Percentiles rank a stretch among this genome's conserved stretches.
phyloP scores from a whole-genome alignment of 2,329 filamentous ascomycete genomes.

The Pseudogymnoascus sp. region DNA sequence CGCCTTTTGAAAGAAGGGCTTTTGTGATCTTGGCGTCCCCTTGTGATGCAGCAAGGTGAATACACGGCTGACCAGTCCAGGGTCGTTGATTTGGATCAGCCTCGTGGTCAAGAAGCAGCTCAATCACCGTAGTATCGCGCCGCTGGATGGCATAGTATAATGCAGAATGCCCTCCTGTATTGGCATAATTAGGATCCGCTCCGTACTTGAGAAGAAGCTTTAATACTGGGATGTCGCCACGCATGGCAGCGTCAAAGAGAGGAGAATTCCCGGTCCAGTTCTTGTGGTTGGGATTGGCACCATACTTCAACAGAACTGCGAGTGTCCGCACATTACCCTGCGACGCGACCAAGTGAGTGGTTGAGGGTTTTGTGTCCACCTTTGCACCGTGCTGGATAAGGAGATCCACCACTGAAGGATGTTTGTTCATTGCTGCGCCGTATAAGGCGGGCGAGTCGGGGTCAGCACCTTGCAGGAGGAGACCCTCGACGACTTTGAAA shows the following conservation, averaged over 20 bases:
- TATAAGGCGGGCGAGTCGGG: conserved; percentile 15
- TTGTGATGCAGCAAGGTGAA: not conserved
- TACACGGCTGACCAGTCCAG: not conserved
- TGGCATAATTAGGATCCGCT: conserved; percentile 6
- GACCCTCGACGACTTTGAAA: conserved; percentile 9
- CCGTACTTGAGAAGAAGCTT: conserved; percentile 13
- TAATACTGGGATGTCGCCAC: conserved; percentile 13
- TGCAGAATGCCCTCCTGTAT: conserved; percentile 9
- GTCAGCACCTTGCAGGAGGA: not conserved
- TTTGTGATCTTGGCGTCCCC: not conserved
- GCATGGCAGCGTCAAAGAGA: conserved; percentile 11
- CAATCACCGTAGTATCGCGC: conserved; percentile 11
- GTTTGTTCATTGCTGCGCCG: conserved; percentile 9
- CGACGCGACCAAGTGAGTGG: conserved; percentile 11
- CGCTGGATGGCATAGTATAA: conserved; percentile 13
- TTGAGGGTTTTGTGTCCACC: conserved; percentile 12
- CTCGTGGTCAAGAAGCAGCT: conserved; percentile 13
- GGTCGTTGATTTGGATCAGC: conserved; percentile 11
- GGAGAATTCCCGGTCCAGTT: not conserved
- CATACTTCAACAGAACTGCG: not conserved
- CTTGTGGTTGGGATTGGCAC: not conserved
- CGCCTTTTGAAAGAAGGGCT: not conserved
- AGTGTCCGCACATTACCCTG: conserved; percentile 12
- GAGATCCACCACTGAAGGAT: conserved; percentile 11
- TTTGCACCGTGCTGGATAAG: conserved; percentile 15